Conservation (phyloP, 371 early-diverging fungal genomes). For the Parasitella parasitica region DNA sequence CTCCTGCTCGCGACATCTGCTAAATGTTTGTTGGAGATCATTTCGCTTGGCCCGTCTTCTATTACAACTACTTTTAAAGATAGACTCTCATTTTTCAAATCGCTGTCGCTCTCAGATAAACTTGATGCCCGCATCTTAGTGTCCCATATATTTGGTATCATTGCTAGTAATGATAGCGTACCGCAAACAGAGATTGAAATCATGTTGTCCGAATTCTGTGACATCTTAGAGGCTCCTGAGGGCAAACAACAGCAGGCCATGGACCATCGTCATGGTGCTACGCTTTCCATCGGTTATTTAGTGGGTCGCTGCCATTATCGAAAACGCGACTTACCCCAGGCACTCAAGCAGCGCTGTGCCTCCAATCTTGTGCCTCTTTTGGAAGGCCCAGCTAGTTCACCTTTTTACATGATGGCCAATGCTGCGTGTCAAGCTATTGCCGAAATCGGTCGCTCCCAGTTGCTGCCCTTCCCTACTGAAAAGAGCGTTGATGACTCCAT, state of each 20-base stretch:
- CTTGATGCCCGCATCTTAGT: constrained; percentile 64
- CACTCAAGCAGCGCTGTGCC: constrained; percentile 39
- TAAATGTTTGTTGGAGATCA: constrained; percentile 69
- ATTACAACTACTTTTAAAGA: constrained; percentile 59
- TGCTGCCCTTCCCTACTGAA: constrained; percentile 28
- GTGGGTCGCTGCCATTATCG: constrained; percentile 67
- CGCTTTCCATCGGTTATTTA: constrained; percentile 70
- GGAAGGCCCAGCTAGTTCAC: constrained; percentile 38
- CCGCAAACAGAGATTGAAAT: constrained; percentile 39
- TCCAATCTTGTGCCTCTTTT: constrained; percentile 43
- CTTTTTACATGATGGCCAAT: constrained; percentile 42
- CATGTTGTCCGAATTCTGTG: constrained; percentile 45
- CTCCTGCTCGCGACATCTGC: constrained; percentile 65
- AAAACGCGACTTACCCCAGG: constrained; percentile 37
- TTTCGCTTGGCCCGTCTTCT: constrained; percentile 70
- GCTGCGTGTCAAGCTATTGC: constrained; percentile 66
- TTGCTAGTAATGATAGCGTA: constrained; percentile 56
- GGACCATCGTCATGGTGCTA: constrained; percentile 67
- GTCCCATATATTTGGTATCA: constrained; percentile 75
- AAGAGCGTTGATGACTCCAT: constrained; percentile 24
- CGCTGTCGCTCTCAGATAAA: constrained; percentile 61
- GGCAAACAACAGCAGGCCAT: constrained; percentile 26
- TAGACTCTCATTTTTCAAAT: constrained; percentile 63
- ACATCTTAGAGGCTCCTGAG: constrained; percentile 31
- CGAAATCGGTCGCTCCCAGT: constrained; percentile 66